Conservation (phyloP, 2,329 filamentous ascomycete genomes). For the Aureobasidium sp. region DNA sequence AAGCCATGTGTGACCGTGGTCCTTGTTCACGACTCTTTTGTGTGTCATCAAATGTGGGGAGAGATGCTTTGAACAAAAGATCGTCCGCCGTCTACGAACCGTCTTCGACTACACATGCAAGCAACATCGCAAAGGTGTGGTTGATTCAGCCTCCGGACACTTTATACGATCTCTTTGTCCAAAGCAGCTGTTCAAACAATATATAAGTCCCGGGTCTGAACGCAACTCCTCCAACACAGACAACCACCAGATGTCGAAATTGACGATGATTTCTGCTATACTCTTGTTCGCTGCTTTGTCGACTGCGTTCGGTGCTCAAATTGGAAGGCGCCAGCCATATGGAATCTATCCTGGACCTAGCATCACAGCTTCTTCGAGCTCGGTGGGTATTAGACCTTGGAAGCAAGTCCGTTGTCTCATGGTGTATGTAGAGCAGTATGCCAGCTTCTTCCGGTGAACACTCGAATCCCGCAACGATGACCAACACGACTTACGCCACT, state of each 20-base stretch:
- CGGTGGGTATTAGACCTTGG: not conserved
- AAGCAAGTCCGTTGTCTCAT: not conserved
- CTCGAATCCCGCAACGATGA: not conserved
- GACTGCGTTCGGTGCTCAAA: not conserved
- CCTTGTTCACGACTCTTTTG: not conserved
- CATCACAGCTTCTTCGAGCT: not conserved
- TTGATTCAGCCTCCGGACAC: not conserved
- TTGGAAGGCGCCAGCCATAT: not conserved
- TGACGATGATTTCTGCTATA: not conserved
- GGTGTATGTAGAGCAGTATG: not conserved
- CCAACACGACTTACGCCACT: not conserved
- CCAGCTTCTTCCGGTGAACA: not conserved
- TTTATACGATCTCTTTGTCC: not conserved
- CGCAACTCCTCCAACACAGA: not conserved
- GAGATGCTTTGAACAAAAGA: not conserved
- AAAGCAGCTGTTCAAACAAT: not conserved
- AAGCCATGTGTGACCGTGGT: not conserved
- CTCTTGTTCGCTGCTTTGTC: not conserved
- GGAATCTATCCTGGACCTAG: constrained; percentile 1
- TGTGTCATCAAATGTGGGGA: not conserved
- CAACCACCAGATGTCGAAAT: not conserved
- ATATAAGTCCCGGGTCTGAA: not conserved
- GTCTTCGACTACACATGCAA: not conserved
- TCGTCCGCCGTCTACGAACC: not conserved
- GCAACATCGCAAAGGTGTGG: not conserved